Evolutionary conservation across 768 basidiomycete species (phyloP), one percentile per base, ranked within the genome.

Genomic region (Filobasidium floriforme): DNA sequence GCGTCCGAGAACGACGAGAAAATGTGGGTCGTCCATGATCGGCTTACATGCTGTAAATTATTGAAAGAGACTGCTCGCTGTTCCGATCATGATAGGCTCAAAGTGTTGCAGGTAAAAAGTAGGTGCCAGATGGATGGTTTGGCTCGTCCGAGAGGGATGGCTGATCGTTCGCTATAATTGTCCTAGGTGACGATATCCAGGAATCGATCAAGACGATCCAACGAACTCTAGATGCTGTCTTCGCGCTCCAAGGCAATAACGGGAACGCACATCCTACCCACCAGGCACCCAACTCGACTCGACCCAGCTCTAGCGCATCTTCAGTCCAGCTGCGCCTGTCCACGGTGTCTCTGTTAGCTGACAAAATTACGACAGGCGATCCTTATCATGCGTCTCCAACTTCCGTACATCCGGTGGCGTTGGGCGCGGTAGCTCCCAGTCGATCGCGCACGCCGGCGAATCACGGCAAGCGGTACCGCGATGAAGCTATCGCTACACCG

Each of bases 141-240:
- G 10, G 43, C 43, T 10, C 10, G 10, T 44, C 43, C 43, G 43
- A 44, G 43, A 14, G 46, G 3, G 46, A 15, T 5, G 5, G 12
- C 46, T 49, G 3, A 49, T 15, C 22, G 19, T 24, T 7, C 15
- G n/a, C 59, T 41, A n/a, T 5, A 9, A 18, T 7, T 10, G 26
- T 51, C 29, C 0, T 43, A 76, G 75, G 66, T 55, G 83, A 84
- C 54, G 87, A 89, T 75, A 86, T 89, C 83, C 86, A 87, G 0
- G 89, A 90, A 75, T 88, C 88, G 14, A 85, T 89, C 75, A 89
- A 88, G 79, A 86, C 89, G 4, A 81, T 90, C 19, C 88, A 89
- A 78, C 79, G 89, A 26, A 85, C 85, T 18, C 79, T 88, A 0
- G 78, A 79, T 60, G 68, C 62, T 10, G 32, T 70, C 6, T 41